A percentile compares a stretch with the other conserved stretches of the same genome.
phyloP scores from a whole-genome alignment of 192 early-diverging fungal species.

The Phycomyces blakesleeanus region DNA sequence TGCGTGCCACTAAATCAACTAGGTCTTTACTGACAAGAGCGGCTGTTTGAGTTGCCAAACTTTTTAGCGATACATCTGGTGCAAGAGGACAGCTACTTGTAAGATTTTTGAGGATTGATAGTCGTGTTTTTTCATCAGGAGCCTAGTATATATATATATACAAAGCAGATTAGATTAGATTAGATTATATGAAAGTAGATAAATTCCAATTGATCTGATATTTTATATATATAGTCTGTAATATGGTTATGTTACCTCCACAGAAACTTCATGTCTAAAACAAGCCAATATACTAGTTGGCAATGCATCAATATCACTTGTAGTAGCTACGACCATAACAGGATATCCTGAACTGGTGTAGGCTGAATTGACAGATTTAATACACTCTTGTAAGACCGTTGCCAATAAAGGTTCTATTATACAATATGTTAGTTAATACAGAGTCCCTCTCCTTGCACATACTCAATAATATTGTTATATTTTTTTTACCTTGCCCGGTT shows the following conservation, averaged over 20 bases:
- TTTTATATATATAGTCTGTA: not conserved
- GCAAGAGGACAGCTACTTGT: constrained; percentile 55
- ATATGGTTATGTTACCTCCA: too few species aligned
- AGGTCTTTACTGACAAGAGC: constrained; percentile 87
- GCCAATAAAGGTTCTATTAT: constrained; percentile 49
- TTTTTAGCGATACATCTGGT: constrained; percentile 70
- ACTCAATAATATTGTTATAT: too few species aligned
- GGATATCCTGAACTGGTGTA: constrained; percentile 56
- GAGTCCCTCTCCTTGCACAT: too few species aligned
- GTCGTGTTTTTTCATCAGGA: constrained; percentile 65
- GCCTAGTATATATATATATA: constrained; percentile 18
- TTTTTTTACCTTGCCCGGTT: constrained; percentile 47
- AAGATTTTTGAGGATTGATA: constrained; percentile 60
- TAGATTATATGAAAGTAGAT: too few species aligned
- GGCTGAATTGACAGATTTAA: constrained; percentile 40
- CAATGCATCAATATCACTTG: constrained; percentile 73
- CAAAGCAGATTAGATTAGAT: too few species aligned
- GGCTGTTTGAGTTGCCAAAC: constrained; percentile 88
- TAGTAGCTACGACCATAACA: constrained; percentile 78
- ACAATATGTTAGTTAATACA: not conserved
- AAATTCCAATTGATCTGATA: too few species aligned
- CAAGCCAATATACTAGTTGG: constrained; percentile 70
- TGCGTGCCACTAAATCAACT: constrained; percentile 67
- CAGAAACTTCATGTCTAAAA: constrained; percentile 75
- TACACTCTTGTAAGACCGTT: constrained; percentile 56